phyloP scores from a whole-genome alignment of 2,329 filamentous ascomycete species.

The Epichloe glyceriae region DNA sequence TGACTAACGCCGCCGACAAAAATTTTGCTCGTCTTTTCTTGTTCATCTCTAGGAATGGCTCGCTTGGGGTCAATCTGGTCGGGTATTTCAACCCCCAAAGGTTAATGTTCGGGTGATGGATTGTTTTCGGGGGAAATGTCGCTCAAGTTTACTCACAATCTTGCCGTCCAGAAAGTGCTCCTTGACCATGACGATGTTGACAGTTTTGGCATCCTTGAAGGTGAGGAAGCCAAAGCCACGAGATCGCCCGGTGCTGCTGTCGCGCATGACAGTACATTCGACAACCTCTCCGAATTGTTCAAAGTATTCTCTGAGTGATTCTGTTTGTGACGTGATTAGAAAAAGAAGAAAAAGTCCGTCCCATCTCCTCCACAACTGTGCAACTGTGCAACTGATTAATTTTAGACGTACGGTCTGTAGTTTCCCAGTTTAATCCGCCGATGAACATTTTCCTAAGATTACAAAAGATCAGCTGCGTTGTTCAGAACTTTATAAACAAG shows the following conservation, averaged over 20 bases:
- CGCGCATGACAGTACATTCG: slow-evolving; percentile 98
- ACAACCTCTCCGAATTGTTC: slow-evolving; percentile 94
- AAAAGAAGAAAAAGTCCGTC: slow-evolving; percentile 7
- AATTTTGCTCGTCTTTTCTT: slow-evolving; percentile 97
- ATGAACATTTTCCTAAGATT: slow-evolving; percentile 93
- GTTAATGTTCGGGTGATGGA: not conserved
- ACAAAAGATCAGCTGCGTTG: slow-evolving; percentile 1
- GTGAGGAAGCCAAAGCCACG: slow-evolving; percentile 95
- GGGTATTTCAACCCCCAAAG: not conserved
- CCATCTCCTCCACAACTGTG: not conserved
- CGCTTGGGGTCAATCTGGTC: slow-evolving; percentile 93
- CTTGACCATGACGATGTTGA: slow-evolving; percentile 99
- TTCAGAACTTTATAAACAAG: not conserved
- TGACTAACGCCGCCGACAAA: slow-evolving; percentile 97
- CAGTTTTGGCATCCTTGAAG: slow-evolving; percentile 93
- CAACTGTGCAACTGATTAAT: not conserved
- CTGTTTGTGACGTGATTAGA: slow-evolving; percentile 31
- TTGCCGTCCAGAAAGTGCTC: slow-evolving; percentile 97
- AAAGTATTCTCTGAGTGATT: slow-evolving; percentile 94
- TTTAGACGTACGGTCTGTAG: slow-evolving; percentile 72
- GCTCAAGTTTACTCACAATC: slow-evolving; percentile 53
- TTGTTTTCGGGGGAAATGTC: not conserved
- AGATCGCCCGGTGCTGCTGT: slow-evolving; percentile 84
- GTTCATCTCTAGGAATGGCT: slow-evolving; percentile 92
- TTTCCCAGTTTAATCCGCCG: slow-evolving; percentile 97